Base-by-base conservation (phyloP, 2,329 filamentous ascomycete genomes). In the Cadophora luteo-olivacea region DNA sequence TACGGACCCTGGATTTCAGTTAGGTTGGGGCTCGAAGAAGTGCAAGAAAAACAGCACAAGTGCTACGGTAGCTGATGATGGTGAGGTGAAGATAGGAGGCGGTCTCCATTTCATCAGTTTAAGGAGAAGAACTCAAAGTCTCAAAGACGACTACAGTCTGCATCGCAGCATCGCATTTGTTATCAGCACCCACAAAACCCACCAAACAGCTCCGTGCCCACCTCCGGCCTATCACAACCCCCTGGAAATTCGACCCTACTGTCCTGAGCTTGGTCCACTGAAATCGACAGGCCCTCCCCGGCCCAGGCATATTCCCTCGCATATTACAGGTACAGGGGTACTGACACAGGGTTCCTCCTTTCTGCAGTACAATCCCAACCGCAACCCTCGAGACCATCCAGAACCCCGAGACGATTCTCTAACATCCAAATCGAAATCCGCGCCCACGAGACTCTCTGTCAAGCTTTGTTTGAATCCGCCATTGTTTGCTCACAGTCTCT, bases 401-500 rank as follows among this genome's bases (percentile, higher is more conserved):
- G 45, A 49, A 49, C 58, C 63, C 55, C 64, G 69, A 70, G 66
- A 70, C 66, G 55, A 12, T 41, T 68, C 64, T 70, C 60, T 62
- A 63, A 66, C 69, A 70, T 14, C 63, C 38, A 64, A 29, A 38
- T 68, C 36, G n/a, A 29, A 24, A 25, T 41, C 57, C 22, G 33
- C 57, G 24, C 55, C 61, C 33, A 45, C 67, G 49, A 51, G 19
- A 57, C 33, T 32, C 64, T 66, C 62, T 66, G 52, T 45, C 54
- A 48, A 65, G 29, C 66, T 57, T 70, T 65, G 52, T 61, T 45
- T 61, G 60, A 68, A 66, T 71, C 66, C 52, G 32, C 65, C 55
- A 55, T 68, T 68, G 65, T 69, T 68, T 66, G 60, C 49, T 32
- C 52, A 66, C 69, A 66, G 69, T 69, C 67, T 33, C 58, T 70